Evolutionary conservation across 1,284 basidiomycete genomes (phyloP).

Genomic region (Cutaneotrichosporon sp.): DNA sequence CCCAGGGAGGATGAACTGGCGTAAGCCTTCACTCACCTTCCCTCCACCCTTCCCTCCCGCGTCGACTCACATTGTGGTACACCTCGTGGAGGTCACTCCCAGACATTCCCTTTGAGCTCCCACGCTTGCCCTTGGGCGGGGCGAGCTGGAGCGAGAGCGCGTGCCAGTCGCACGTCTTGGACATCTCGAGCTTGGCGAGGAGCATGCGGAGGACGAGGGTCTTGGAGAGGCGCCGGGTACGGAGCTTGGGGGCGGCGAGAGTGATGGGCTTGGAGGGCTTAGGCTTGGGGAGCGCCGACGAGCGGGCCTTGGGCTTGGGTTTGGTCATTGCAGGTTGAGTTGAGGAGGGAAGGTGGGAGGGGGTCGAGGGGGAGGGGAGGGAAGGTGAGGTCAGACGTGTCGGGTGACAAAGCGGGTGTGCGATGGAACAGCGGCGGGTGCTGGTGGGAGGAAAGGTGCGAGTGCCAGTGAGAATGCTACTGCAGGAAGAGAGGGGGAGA

Average conservation of each 20-base stretch:
- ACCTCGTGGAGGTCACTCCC: constrained; percentile 35
- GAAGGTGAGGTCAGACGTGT: neutral
- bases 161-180: constrained; percentile 39
- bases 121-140: neutral
- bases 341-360: neutral
- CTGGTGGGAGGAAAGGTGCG: no score
- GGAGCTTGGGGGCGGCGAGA: no score
- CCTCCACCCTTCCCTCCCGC: neutral
- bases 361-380: neutral
- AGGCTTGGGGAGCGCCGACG: neutral
- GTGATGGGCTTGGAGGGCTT: neutral
- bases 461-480: no score
- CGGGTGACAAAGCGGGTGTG: no score
- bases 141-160: constrained; percentile 26
- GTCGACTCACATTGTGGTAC: constrained; percentile 35
- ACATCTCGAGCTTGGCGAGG: constrained; percentile 35
- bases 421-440: no score
- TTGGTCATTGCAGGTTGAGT: neutral
- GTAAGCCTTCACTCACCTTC: no score
- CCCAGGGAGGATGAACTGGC: constrained; percentile 34
- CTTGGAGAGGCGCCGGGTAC: neutral
- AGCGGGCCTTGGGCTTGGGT: constrained; percentile 6
- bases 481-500: neutral
- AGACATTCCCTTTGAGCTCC: constrained; percentile 10
- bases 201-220: constrained; percentile 33